These are phyloP conservation scores for Hypoxylon intermedium DNA, from an alignment of 495 filamentous ascomycete species.

Conservation along the genomic window DNA sequence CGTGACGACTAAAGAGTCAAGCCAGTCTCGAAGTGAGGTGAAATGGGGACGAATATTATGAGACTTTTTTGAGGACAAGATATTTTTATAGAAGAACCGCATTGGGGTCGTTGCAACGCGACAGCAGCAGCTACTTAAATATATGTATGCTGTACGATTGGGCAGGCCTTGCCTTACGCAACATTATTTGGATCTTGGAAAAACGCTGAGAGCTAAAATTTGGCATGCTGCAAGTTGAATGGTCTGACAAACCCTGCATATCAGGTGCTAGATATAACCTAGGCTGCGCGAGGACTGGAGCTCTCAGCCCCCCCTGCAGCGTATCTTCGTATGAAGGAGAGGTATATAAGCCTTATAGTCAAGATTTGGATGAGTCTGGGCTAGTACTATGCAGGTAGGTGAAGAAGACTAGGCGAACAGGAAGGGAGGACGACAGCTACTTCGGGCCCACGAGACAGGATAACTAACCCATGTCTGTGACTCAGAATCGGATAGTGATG, in stretches of 20 bases:
- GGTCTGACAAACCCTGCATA: constrained; percentile 28
- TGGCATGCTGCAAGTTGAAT: constrained; percentile 24
- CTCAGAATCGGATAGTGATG: constrained; percentile 2
- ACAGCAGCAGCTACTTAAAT: no score
- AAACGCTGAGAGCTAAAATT: constrained; percentile 19
- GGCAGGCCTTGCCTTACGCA: constrained; percentile 15
- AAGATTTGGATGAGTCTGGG: neutral
- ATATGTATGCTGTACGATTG: neutral
- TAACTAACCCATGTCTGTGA: constrained; percentile 4
- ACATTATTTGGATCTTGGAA: constrained; percentile 20
- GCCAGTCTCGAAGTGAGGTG: no score
- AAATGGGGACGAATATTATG: no score
- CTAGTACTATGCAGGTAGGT: constrained; percentile 35
- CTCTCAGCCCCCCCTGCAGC: neutral
- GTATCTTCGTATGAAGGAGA: constrained; percentile 14
- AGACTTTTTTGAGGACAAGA: no score
- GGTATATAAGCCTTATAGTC: constrained; percentile 7
- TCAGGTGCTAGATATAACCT: constrained; percentile 10
- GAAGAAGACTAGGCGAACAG: constrained; percentile 2
- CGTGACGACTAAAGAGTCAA: no score
- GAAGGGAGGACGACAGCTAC: constrained; percentile 17
- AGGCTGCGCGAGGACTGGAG: neutral
- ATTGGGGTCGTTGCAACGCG: no score
- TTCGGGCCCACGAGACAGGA: constrained; percentile 7
- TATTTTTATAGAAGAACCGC: no score